Evolutionary conservation across 2,329 filamentous ascomycete species (phyloP).

Genomic region (Colletotrichum lupini): DNA sequence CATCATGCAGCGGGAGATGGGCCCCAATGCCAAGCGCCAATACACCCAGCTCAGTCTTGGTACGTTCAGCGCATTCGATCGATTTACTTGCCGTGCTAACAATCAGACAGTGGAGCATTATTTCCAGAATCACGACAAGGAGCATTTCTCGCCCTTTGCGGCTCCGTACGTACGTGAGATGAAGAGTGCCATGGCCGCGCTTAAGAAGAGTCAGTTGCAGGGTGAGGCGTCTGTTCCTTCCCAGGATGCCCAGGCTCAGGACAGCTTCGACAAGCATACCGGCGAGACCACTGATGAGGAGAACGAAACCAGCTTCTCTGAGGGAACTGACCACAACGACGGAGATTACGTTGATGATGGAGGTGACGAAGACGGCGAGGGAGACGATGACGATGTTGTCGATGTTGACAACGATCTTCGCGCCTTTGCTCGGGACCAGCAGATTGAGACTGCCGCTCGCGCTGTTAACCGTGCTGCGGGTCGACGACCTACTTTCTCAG

Average conservation of each 20-base stretch:
- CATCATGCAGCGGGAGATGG: conserved; percentile 52
- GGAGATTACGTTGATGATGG: neutral
- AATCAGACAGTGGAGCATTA: conserved; percentile 54
- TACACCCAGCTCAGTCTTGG: conserved; percentile 55
- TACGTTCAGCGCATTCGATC: conserved; percentile 42
- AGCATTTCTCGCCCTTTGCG: conserved; percentile 51
- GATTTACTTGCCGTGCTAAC: neutral
- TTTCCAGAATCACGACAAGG: conserved; percentile 54
- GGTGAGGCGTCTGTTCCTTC: neutral
- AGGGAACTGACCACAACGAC: neutral
- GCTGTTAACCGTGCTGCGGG: neutral
- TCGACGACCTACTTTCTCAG: too few species aligned
- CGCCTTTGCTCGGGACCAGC: neutral
- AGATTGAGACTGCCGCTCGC: neutral
- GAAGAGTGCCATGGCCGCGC: conserved; percentile 17
- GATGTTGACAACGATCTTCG: too few species aligned
- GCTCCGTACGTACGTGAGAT: conserved; percentile 46
- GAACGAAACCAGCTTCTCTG: neutral
- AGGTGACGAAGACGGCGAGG: neutral
- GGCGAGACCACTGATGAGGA: neutral
- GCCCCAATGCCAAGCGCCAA: conserved; percentile 46
- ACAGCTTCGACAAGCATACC: neutral
- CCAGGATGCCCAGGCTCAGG: neutral
- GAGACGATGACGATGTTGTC: neutral
- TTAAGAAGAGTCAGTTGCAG: neutral